Percentiles rank a stretch among this genome's conserved stretches.
phyloP scores from a whole-genome alignment of 2,329 filamentous ascomycete genomes.

The Fusarium luffae region DNA sequence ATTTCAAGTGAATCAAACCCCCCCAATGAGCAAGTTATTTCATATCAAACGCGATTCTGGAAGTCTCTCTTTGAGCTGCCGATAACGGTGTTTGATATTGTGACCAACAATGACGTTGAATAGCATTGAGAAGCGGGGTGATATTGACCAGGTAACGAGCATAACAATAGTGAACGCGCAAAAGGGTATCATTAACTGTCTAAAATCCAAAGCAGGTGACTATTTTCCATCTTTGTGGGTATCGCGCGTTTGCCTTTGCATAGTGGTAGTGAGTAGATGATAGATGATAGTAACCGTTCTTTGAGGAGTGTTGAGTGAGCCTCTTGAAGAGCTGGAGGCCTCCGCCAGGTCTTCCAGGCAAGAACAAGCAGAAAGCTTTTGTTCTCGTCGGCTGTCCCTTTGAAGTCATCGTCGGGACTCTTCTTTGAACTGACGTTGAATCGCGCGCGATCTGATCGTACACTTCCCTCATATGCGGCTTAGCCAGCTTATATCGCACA shows the following conservation, averaged over 20 bases:
- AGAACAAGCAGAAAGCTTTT: too few species aligned
- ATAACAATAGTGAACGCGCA: neutral
- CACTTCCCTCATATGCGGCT: neutral
- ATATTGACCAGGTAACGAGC: neutral
- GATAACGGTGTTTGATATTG: neutral
- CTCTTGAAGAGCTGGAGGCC: neutral
- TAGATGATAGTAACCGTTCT: neutral
- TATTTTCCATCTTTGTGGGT: neutral
- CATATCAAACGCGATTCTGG: neutral
- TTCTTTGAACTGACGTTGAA: neutral
- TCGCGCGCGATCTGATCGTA: neutral
- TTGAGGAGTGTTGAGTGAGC: too few species aligned
- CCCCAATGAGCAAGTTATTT: neutral
- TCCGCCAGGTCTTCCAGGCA: neutral
- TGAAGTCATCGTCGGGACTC: neutral
- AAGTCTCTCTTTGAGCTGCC: neutral
- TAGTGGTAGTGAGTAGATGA: neutral
- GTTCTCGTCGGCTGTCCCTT: too few species aligned
- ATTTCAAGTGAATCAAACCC: neutral
- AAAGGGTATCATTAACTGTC: constrained; percentile 41
- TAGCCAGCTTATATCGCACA: neutral
- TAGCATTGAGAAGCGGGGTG: neutral
- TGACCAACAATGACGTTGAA: neutral
- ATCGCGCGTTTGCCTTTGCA: neutral
- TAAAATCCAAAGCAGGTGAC: constrained; percentile 5